Evolutionary conservation across 768 basidiomycete species (phyloP), one percentile per base, ranked within the genome.

Genomic region (Boletus subcaerulescens): DNA sequence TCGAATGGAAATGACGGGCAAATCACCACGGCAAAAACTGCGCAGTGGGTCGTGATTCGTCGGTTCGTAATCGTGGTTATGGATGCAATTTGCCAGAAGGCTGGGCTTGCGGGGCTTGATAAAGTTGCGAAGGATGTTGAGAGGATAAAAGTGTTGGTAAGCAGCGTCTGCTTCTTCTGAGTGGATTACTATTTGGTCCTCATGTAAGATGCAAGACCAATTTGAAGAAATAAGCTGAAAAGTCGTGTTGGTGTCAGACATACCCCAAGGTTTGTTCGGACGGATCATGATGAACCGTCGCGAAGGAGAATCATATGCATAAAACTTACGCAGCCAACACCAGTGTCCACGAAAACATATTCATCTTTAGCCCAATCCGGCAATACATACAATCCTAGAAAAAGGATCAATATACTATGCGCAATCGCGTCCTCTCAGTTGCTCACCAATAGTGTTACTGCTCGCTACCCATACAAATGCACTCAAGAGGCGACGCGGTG

Each of bases 121-220:
- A 41, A 69, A 64, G 45, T 63, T 63, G 39, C 68, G 68, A 10
- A 78, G 72, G 40, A 72, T 52, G 15, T 55, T 64, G 39, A 78
- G 65, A 1, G 87, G 86, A 62, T 87, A 89, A 61, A 87, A 87
- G 60, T 87, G 79, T 65, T 89, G 87, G 53, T 72, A 81, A 0
- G 85, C 86, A 5, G 76, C 76, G 9, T 83, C 81, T 49, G 78
- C 79, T 66, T 87, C 86, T 70, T 89, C 87, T 36, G 81, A 85
- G 61, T 89, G 87, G 36, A 89, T 85, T 35, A 88, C 85, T 54
- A 89, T 85, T 57, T 86, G 79, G 46, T 74, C 71, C 58, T 88
- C 78, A 62, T 79, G 81, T 11, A 88, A 68, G 45, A 88, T 88
- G 61, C 87, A 89, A 22, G 86, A 87, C 87, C 87, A 89, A 54